A percentile compares a stretch with the other conserved stretches of the same genome.
phyloP scores from a whole-genome alignment of 2,329 filamentous ascomycete genomes.

The Pseudogymnoascus sp. region DNA sequence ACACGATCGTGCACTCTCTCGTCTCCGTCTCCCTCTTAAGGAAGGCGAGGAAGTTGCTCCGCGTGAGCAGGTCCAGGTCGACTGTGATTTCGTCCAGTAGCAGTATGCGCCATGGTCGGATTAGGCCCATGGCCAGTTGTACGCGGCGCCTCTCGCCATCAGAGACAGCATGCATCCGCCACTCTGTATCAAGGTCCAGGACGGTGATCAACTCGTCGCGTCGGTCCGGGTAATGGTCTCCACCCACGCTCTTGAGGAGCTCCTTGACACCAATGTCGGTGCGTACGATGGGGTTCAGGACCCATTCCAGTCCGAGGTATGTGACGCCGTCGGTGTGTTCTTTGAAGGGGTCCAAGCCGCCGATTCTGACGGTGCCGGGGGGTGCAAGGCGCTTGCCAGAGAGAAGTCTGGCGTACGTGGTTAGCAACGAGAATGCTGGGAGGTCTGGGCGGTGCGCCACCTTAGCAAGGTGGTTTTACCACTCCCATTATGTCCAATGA shows the following conservation, averaged over 20 bases:
- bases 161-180: constrained; percentile 93
- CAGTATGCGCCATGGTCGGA: constrained; percentile 85
- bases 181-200: constrained; percentile 81
- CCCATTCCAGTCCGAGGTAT: constrained; percentile 96
- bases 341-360: constrained; percentile 85
- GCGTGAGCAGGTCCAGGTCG: constrained; percentile 79
- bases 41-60: constrained; percentile 78
- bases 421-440: constrained; percentile 27
- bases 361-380: constrained; percentile 62
- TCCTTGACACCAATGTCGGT: constrained; percentile 89
- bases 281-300: constrained; percentile 90
- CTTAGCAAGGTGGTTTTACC: constrained; percentile 92
- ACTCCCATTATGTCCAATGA: constrained; percentile 94
- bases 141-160: constrained; percentile 89
- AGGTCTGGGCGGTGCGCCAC: background rate
- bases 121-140: constrained; percentile 89
- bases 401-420: constrained; percentile 47
- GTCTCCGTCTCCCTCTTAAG: constrained; percentile 78
- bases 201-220: constrained; percentile 81
- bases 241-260: constrained; percentile 76
- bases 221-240: constrained; percentile 70
- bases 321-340: constrained; percentile 86
- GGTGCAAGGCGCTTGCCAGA: constrained; percentile 92
- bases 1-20: constrained; percentile 83
- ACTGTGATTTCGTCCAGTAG: constrained; percentile 96